phyloP scores from a whole-genome alignment of 1,139 yeast genomes.

The Yamadazyma sp. region DNA sequence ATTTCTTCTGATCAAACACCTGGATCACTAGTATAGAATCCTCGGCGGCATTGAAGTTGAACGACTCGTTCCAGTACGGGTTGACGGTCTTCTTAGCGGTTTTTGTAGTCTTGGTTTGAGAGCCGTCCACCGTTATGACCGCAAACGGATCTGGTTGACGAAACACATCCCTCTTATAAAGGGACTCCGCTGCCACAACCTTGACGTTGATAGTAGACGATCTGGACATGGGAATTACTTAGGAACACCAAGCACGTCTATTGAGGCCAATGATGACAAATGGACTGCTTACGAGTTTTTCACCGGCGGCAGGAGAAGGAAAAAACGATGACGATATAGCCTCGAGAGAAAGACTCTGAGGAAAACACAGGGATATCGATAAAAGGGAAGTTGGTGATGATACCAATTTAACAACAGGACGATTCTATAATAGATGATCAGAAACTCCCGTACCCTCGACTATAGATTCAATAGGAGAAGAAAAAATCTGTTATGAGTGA shows the following conservation, averaged over 20 bases:
- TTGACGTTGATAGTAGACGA: conserved; percentile 57
- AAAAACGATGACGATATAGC: neutral
- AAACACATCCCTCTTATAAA: conserved; percentile 92
- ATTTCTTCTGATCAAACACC: conserved; percentile 94
- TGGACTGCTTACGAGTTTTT: no score
- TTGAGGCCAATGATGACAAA: no score
- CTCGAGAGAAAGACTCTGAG: no score
- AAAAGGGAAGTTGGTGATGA: no score
- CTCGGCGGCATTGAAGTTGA: conserved; percentile 74
- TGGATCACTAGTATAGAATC: conserved; percentile 88
- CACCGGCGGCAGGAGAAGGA: neutral
- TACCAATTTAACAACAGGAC: neutral
- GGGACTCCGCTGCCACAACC: conserved; percentile 94
- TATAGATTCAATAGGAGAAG: neutral
- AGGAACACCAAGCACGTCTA: no score
- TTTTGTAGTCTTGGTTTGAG: conserved; percentile 91
- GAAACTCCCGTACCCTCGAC: no score
- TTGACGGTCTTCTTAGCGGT: conserved; percentile 92
- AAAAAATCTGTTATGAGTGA: neutral
- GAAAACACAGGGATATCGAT: neutral
- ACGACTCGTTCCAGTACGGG: conserved; percentile 97
- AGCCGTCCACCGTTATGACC: conserved; percentile 93
- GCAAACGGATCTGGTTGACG: conserved; percentile 98
- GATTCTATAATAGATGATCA: neutral
- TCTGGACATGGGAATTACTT: conserved; percentile 13